Base-by-base conservation (phyloP, 192 early-diverging fungal species). In the Coemansia sp. region DNA sequence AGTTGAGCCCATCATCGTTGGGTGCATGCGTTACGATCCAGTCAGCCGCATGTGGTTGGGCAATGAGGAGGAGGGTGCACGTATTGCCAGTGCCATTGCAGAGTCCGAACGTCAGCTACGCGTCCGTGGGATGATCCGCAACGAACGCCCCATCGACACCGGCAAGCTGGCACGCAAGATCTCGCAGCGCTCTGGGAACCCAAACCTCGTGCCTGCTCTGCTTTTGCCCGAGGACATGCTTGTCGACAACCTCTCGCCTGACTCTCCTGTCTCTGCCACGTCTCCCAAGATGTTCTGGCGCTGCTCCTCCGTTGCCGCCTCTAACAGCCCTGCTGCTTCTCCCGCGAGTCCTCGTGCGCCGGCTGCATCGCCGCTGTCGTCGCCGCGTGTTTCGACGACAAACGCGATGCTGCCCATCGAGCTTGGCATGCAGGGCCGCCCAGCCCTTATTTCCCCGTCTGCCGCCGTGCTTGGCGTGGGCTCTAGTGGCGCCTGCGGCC, bases 101-200 rank as follows among this genome's bases (percentile, higher is more conserved):
- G 78, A 81, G 40, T 81, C 73, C 0, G 78, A 81, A 45, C 69
- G 73, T 17, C 73, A 75, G 67, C 62, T 75, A 24, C 66, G 39
- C 34, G 0, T 63, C 11, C 48, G 62, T 59, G 33, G 62, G 50
- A 59, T 31, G 16, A 7, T 44, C 8, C 73, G 73, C 35, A 69
- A 19, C 62, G 78, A 75, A 35, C 46, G 68, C 17, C 69, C 66
- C 6, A 64, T 81, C 45, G 78, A 81, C 45, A 14, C 78, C 14
- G 70, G 62, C 35, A 81, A 81, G 73, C 73, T 80, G 27, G 78
- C 73, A 27, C 69, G 69, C 67, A 80, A 80, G 59, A 66, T 80
- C 24, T 72, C 69, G 24, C 65, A 71, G 63, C 73, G 78, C 39
- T 66, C 78, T 0, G 78, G 78, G 10, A 66, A 69, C 66, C 77